Evolutionary conservation across 306 rosid genomes (phyloP), one percentile per base, ranked within the genome.

Genomic region (Cyclanthera cordifolia): DNA sequence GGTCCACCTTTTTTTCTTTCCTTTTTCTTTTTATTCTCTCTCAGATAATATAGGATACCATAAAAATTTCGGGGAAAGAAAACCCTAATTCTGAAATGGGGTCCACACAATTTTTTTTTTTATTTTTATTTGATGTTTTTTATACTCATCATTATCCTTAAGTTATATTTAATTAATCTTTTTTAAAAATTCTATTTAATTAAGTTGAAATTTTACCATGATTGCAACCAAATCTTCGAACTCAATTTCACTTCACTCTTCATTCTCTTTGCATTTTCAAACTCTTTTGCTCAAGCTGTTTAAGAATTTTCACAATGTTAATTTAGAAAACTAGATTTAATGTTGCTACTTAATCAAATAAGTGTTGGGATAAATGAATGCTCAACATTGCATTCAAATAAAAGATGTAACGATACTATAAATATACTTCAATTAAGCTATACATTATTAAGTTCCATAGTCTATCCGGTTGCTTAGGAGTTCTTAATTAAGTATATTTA

Each of bases 221-320:
- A 65, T 65, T 65, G 50, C 70, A 12, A 45, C 34, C 70, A 45
- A 45, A 65, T 65, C 70, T 43, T 65, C 70, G 24, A 65, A 65
- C 70, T 41, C 53, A 65, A 65, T 43, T 64, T 21, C 12, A 43
- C 34, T 43, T 13, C 27, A 19, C 5, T 45, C 45, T 13, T 12
- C 24, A n/a, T 37, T 37, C 48, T 45, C 14, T 41, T 61, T 12
- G 20, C 12, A 61, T 61, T 63, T 63, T 63, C 69, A 63, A 17
- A 34, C 37, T 32, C 41, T 5, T 34, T 11, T 37, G 27, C 49
- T 10, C 0, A 37, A 37, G 3, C 23, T 8, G n/a, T 12, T n/a
- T 8, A 12, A 58, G 30, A 58, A 16, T 58, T 15, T 13, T 34
- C 19, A 32, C 12, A 28, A 30, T 8, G 0, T 58, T 58, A 16